phyloP scores from a whole-genome alignment of 2,329 filamentous ascomycete species.

The Paracamarosporium sp. region DNA sequence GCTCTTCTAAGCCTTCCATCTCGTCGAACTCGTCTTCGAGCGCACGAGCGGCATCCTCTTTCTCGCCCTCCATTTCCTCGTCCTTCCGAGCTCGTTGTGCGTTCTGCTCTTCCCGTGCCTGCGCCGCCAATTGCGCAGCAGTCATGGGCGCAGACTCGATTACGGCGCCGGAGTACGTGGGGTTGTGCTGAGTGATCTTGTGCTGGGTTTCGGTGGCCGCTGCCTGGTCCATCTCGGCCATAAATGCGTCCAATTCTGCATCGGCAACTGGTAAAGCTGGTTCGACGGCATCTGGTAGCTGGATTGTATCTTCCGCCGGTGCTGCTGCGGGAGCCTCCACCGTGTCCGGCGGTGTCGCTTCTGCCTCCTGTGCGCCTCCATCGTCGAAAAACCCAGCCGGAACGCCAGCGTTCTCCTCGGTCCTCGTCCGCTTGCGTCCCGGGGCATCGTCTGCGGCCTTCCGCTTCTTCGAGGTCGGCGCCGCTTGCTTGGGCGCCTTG shows the following conservation, averaged over 20 bases:
- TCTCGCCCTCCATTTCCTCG: constrained; percentile 55
- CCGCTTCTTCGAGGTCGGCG: constrained; percentile 41
- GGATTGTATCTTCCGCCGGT: neutral
- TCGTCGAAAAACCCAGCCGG: constrained; percentile 46
- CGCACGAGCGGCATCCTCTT: constrained; percentile 53
- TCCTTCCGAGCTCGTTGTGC: constrained; percentile 51
- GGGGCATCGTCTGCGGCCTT: constrained; percentile 39
- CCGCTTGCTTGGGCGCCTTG: constrained; percentile 37
- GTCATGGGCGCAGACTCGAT: constrained; percentile 56
- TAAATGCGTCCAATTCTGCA: constrained; percentile 63
- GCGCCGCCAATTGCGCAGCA: constrained; percentile 54
- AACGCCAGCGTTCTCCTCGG: constrained; percentile 38
- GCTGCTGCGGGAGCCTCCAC: neutral
- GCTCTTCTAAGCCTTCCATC: constrained; percentile 56
- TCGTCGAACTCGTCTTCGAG: constrained; percentile 58
- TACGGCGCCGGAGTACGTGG: constrained; percentile 57
- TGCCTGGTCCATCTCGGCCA: constrained; percentile 69
- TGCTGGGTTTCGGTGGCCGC: constrained; percentile 78
- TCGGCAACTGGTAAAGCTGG: constrained; percentile 24
- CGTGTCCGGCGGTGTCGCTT: neutral
- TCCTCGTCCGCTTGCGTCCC: constrained; percentile 42
- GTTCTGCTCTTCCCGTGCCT: constrained; percentile 53
- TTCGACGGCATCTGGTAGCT: constrained; percentile 14
- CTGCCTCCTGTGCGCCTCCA: constrained; percentile 17
- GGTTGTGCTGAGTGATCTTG: constrained; percentile 66